A percentile compares a stretch with the other conserved stretches of the same genome.
phyloP scores from a whole-genome alignment of 1,284 basidiomycete species.

The Neonothopanus nambi region DNA sequence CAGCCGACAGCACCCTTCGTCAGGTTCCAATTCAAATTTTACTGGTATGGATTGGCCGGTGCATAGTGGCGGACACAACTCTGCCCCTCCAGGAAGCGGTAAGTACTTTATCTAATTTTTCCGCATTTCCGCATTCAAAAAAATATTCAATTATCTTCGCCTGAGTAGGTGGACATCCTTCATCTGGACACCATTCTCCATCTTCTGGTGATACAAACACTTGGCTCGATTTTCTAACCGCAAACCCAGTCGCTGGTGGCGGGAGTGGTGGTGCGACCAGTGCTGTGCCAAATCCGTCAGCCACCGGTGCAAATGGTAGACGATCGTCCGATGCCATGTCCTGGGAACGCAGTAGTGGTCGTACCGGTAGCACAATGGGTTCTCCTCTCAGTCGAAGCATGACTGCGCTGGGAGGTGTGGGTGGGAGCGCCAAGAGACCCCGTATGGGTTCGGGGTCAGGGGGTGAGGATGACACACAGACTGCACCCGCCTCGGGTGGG shows the following conservation, averaged over 20 bases:
- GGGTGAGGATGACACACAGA: conserved; percentile 9
- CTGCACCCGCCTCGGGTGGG: conserved; percentile 4
- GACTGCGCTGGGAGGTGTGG: neutral
- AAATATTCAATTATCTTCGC: neutral
- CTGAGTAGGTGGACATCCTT: neutral
- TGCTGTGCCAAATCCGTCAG: neutral
- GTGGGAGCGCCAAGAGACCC: conserved; percentile 4
- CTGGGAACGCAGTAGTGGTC: conserved; percentile 11
- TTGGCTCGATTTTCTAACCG: conserved; percentile 13
- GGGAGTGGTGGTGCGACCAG: neutral
- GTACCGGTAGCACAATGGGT: neutral
- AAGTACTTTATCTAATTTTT: neutral
- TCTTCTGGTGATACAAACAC: conserved; percentile 8
- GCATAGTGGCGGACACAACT: neutral
- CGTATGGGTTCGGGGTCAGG: conserved; percentile 7
- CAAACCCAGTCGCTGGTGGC: conserved; percentile 2
- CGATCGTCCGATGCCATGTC: conserved; percentile 6
- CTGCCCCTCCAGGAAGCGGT: neutral
- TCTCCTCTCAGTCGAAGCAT: conserved; percentile 8
- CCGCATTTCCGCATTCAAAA: neutral
- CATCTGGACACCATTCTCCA: neutral
- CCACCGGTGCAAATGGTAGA: conserved; percentile 1
- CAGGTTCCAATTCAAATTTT: neutral
- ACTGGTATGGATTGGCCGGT: conserved; percentile 13
- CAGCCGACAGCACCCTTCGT: neutral